Base-by-base conservation (phyloP, 202 grass and related monocot species). In the Schoenoplectus triqueter region DNA sequence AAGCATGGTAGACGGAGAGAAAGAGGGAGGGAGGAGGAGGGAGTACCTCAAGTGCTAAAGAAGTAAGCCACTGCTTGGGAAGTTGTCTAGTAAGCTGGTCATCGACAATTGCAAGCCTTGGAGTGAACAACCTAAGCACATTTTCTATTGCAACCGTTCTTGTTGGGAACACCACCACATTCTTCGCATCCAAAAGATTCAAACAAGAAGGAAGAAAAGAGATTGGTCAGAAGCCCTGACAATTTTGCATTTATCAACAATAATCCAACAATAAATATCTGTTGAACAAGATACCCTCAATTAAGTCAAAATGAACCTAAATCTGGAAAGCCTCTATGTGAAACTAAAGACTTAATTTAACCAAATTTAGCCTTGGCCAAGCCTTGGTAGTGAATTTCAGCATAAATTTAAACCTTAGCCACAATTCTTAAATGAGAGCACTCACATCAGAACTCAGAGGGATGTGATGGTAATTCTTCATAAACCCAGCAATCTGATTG, bases 391-490 rank as follows among this genome's bases (percentile, higher is more conserved):
- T 49, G 45, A 70, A 51, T 52, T 75, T 55, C 47, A 47, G 80
- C 69, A 50, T 21, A 18, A 68, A 82, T 55, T 73, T 83, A 4
- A 55, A 66, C 82, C 6, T 51, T 39, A 7, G 50, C 55, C 48
- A 65, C 59, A 66, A 11, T 31, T 64, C 76, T 44, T 49, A 75
- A 66, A 76, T 83, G 5, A 62, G 19, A 49, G 1, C 73, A 88
- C 93, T 92, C 90, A 98, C 96, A 90, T 98, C 87, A 80, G 90
- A 83, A 90, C 65, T 88, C 81, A 98, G 83, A 61, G 96, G 96
- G 81, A 98, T 91, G 67, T 89, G 93, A 87, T 98, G 91, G 78
- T 98, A 98, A 87, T 91, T 93, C 84, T 98, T 98, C 96, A 98
- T 98, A 89, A 92, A 95, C 73, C 91, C 88, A 82, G 96, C 91